Evolutionary conservation across 2,329 filamentous ascomycete genomes (phyloP).

Genomic region (Microcyclospora tardicrescens): DNA sequence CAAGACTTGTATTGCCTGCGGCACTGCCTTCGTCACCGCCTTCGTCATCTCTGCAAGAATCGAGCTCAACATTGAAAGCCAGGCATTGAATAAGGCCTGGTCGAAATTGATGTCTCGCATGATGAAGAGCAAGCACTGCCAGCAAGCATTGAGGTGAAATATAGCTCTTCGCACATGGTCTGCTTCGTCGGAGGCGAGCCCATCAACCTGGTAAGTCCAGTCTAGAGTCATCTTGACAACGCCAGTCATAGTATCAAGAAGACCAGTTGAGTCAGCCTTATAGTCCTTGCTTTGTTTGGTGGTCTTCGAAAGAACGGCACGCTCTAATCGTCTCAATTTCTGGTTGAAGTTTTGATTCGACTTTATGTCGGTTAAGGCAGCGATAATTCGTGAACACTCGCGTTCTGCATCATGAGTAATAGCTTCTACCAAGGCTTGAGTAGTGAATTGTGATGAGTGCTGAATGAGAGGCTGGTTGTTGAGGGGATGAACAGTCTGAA

Average conservation of each 20-base stretch:
- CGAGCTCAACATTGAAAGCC: conserved; percentile 1
- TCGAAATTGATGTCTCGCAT: neutral
- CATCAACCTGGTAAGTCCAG: too few relatives aligned
- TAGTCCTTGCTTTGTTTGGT: neutral
- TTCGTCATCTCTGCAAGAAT: too few relatives aligned
- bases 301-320: conserved; percentile 6
- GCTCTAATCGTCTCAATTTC: conserved; percentile 3
- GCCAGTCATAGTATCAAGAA: too few relatives aligned
- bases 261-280: neutral
- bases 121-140: neutral
- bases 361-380: conserved; percentile 5
- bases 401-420: conserved; percentile 11
- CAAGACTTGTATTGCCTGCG: too few relatives aligned
- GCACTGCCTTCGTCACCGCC: too few relatives aligned
- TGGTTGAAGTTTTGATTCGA: conserved; percentile 8
- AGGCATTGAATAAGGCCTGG: conserved; percentile 4
- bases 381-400: conserved; percentile 4
- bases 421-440: conserved; percentile 10
- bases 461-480: conserved; percentile 32
- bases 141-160: neutral
- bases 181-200: too few relatives aligned
- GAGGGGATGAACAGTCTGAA: conserved; percentile 32
- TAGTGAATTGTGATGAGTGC: conserved; percentile 8
- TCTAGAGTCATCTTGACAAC: too few relatives aligned
- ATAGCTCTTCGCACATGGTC: neutral